Conservation (phyloP, 2,329 filamentous ascomycete genomes). For the Sporothrix brasiliensis region DNA sequence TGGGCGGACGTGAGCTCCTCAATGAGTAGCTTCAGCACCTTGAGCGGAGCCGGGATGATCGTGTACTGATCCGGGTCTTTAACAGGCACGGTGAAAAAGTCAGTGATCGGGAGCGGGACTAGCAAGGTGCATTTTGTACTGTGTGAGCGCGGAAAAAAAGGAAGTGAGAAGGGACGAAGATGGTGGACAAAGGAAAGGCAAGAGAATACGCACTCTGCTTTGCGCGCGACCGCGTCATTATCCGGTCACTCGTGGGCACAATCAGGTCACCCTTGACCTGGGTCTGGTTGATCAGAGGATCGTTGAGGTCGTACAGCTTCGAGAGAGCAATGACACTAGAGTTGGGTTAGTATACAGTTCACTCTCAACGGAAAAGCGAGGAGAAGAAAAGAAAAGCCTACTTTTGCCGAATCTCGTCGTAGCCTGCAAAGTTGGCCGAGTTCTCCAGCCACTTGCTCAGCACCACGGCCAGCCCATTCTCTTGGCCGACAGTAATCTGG, state of each 20-base stretch:
- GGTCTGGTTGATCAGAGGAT: slow-evolving; percentile 75
- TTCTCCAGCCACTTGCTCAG: slow-evolving; percentile 96
- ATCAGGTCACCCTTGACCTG: slow-evolving; percentile 92
- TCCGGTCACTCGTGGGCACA: slow-evolving; percentile 74
- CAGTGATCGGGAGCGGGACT: slow-evolving; percentile 33
- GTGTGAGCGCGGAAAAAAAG: slow-evolving; percentile 15
- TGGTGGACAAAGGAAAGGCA: slow-evolving; percentile 29
- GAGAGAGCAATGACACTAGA: slow-evolving; percentile 84
- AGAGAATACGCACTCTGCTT: slow-evolving; percentile 65
- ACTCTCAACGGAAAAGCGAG: too few relatives aligned
- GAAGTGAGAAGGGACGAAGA: neutral
- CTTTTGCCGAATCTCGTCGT: slow-evolving; percentile 97
- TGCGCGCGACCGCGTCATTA: slow-evolving; percentile 91
- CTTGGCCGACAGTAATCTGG: slow-evolving; percentile 75
- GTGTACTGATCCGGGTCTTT: slow-evolving; percentile 87
- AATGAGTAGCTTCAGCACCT: slow-evolving; percentile 94
- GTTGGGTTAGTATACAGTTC: neutral
- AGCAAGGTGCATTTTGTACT: slow-evolving; percentile 16
- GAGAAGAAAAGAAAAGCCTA: slow-evolving; percentile 49
- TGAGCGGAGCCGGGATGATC: slow-evolving; percentile 81
- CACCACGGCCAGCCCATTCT: slow-evolving; percentile 86
- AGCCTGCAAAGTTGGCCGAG: slow-evolving; percentile 95
- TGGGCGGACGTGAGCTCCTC: slow-evolving; percentile 86
- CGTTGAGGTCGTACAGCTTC: slow-evolving; percentile 85
- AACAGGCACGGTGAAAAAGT: slow-evolving; percentile 39